These are phyloP conservation scores for Primulina tabacum DNA, from an alignment of 257 asterid species.

Conservation along the genomic window DNA sequence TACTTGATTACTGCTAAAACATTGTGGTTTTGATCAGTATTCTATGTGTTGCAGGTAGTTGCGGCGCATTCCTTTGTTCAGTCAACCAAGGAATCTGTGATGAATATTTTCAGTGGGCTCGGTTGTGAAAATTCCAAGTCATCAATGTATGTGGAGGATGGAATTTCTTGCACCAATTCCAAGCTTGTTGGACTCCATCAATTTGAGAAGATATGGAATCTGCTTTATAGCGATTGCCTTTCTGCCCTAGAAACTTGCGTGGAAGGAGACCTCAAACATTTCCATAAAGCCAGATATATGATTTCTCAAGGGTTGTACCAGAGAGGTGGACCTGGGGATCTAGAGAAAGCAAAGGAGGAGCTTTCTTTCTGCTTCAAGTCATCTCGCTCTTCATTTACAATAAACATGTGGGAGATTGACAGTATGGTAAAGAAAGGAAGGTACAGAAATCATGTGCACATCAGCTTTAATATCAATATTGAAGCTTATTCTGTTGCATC, in stretches of 20 bases:
- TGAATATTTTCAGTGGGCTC: constrained; percentile 36
- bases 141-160: constrained; percentile 38
- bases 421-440: constrained; percentile 94
- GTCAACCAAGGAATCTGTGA: constrained; percentile 53
- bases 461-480: constrained; percentile 20
- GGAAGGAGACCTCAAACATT: constrained; percentile 99
- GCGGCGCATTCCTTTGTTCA: constrained; percentile 65
- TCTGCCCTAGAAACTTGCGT: constrained; percentile 84
- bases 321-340: constrained; percentile 73
- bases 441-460: constrained; percentile 31
- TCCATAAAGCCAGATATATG: constrained; percentile 92
- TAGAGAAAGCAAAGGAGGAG: constrained; percentile 95
- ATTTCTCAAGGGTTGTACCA: constrained; percentile 84
- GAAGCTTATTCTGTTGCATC: constrained; percentile 16
- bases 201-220: constrained; percentile 63
- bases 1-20: constrained; percentile 17
- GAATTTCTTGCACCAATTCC: constrained; percentile 32
- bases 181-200: constrained; percentile 33
- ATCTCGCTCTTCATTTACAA: constrained; percentile 81
- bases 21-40: constrained; percentile 13
- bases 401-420: constrained; percentile 99
- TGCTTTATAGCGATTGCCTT: constrained; percentile 88
- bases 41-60: constrained; percentile 57
- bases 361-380: constrained; percentile 97
- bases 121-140: constrained; percentile 45